Evolutionary conservation across 1,284 basidiomycete genomes (phyloP), one percentile per base, ranked within the genome.

Genomic region (Pterula multifida): DNA sequence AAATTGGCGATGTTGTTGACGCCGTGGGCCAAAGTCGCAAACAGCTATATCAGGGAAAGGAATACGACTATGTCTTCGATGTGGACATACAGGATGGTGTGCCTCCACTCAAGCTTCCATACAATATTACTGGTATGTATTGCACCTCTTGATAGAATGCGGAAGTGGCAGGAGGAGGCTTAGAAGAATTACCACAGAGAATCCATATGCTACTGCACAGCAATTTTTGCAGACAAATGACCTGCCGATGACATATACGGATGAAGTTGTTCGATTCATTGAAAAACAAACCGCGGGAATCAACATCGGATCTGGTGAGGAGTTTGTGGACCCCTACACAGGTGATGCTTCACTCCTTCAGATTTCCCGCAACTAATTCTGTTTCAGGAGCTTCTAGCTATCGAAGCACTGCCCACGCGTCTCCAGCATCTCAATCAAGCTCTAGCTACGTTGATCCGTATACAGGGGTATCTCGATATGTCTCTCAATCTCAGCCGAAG

Each of bases 31-130:
- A 84, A 45, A 79, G 81, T 4, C 76, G 87, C 53, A 97, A 91
- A 66, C 90, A 95, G 64, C 73, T 95, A 3, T 86, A 88, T 63
- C 67, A 90, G 57, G 96, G 96, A 25, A 85, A 85, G 62, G 95
- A 98, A 67, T 99, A 94, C 61, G 96, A 99, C 68, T 95, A 97
- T 60, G 95, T 99, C 4, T 98, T 98, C 60, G 94, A 98, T 60
- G 94, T 99, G 17, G 95, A 98, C 61, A 86, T 98, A 24, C 76
- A 90, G 55, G 95, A 98, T 56, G 95, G 92, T 3, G 81, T 80
- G 21, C 94, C 95, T 3, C 85, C 93, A 3, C 73, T 98, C 55
- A 98, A 98, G 62, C 75, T 99, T 26, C 94, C 95, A 0, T 98
- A 90, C 67, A 98, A 98, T 62, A 79, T 77, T 12, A 78, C 78